Conservation (phyloP, 225 moss, liverwort and hornwort species). For the Marchantia paleacea region DNA sequence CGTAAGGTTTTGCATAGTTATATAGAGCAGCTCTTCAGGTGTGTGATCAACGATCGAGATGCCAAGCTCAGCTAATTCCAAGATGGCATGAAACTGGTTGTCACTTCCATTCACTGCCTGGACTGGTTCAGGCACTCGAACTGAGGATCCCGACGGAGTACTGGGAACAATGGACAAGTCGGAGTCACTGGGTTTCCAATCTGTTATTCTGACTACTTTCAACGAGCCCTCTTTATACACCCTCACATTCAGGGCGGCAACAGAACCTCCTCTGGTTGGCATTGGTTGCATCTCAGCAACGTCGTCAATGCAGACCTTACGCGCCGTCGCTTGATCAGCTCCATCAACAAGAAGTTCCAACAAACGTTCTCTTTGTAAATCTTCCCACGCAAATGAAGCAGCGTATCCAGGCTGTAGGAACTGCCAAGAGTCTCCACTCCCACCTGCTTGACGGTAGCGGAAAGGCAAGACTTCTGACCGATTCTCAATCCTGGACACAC, state of each 20-base stretch:
- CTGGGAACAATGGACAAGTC: conserved; percentile 49
- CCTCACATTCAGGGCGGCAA: conserved; percentile 60
- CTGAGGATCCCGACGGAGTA: conserved; percentile 35
- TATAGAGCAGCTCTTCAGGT: conserved; percentile 93
- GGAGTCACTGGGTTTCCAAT: conserved; percentile 62
- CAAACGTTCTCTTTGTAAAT: conserved; percentile 58
- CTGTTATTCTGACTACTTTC: conserved; percentile 74
- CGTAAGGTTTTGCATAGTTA: conserved; percentile 80
- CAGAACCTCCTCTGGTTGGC: conserved; percentile 53
- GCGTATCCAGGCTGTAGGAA: conserved; percentile 67
- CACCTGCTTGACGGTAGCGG: conserved; percentile 76
- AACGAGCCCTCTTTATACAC: conserved; percentile 67
- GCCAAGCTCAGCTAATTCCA: conserved; percentile 87
- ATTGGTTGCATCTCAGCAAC: conserved; percentile 71
- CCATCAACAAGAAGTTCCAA: conserved; percentile 78
- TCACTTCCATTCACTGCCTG: conserved; percentile 45
- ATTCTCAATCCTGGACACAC: conserved; percentile 70
- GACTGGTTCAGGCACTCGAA: conserved; percentile 37
- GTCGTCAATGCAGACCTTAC: conserved; percentile 76
- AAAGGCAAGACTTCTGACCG: conserved; percentile 69
- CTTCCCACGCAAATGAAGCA: conserved; percentile 83
- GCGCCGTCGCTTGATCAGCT: conserved; percentile 52
- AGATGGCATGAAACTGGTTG: conserved; percentile 82
- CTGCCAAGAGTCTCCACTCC: conserved; percentile 64
- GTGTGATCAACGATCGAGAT: conserved; percentile 93